phyloP scores from a whole-genome alignment of 768 basidiomycete species.

The Pulveroboletus sp. region DNA sequence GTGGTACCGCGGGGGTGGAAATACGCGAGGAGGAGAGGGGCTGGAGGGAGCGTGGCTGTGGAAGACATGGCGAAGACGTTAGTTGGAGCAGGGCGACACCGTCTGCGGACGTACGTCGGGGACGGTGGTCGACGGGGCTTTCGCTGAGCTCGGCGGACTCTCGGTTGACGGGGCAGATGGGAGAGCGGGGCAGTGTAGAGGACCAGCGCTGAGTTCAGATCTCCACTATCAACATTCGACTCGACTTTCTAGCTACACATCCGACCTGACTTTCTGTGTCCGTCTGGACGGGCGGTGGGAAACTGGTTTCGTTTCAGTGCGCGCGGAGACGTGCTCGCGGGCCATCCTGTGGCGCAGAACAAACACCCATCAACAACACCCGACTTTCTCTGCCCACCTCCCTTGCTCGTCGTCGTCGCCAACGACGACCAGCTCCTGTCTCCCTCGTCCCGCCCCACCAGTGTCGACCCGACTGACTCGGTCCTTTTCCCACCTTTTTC shows the following conservation, averaged over 20 bases:
- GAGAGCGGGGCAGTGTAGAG: slow-evolving; percentile 13
- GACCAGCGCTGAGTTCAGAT: slow-evolving; percentile 28
- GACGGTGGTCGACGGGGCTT: slow-evolving; percentile 18
- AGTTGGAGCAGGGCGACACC: slow-evolving; percentile 15
- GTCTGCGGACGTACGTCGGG: slow-evolving; percentile 26
- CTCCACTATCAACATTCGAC: slow-evolving; percentile 5
- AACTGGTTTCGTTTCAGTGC: neutral
- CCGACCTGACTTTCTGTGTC: neutral
- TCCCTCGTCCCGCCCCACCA: slow-evolving; percentile 17
- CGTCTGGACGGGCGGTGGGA: neutral
- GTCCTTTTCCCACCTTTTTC: slow-evolving; percentile 19
- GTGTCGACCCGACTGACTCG: neutral
- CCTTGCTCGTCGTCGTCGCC: slow-evolving; percentile 32
- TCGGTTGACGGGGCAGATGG: slow-evolving; percentile 21
- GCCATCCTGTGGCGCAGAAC: slow-evolving; percentile 12
- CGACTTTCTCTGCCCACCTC: slow-evolving; percentile 27
- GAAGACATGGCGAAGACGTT: slow-evolving; percentile 26
- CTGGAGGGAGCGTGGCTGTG: slow-evolving; percentile 8
- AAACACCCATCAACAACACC: slow-evolving; percentile 22
- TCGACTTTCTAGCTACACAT: slow-evolving; percentile 1
- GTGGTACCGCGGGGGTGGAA: slow-evolving; percentile 19
- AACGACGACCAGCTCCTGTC: slow-evolving; percentile 24
- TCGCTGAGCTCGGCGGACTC: slow-evolving; percentile 37
- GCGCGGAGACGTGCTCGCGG: neutral
- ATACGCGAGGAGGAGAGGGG: slow-evolving; percentile 5